Conservation (phyloP, 805 yeast genomes). For the Candida hungchunana region DNA sequence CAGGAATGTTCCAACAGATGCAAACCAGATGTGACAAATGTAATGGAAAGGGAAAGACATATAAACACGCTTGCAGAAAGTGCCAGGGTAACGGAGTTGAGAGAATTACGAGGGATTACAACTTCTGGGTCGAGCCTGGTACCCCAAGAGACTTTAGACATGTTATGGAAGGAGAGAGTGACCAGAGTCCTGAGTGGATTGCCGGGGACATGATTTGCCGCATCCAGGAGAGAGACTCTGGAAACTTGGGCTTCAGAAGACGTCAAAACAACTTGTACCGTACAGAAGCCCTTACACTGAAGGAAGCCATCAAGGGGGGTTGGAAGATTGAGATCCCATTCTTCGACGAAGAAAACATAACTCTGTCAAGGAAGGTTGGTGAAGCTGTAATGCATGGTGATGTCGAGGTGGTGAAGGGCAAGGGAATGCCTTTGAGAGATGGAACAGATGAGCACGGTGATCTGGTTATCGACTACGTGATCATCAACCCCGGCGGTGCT, state of each 20-base stretch:
- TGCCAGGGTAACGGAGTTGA: constrained; percentile 73
- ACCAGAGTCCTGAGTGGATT: constrained; percentile 73
- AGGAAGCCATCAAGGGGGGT: constrained; percentile 74
- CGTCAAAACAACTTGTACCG: constrained; percentile 70
- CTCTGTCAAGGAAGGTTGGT: constrained; percentile 46
- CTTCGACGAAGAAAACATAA: constrained; percentile 55
- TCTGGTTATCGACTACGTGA: constrained; percentile 44
- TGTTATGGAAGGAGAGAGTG: constrained; percentile 71
- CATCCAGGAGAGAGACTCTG: constrained; percentile 47
- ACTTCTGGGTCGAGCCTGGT: constrained; percentile 67
- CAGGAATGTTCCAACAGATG: constrained; percentile 85
- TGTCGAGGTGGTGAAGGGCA: constrained; percentile 63
- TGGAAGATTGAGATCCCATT: constrained; percentile 71
- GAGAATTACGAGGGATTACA: constrained; percentile 51
- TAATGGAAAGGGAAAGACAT: constrained; percentile 68
- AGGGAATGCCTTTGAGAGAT: constrained; percentile 76
- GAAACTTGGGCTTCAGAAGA: constrained; percentile 82
- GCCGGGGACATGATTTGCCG: constrained; percentile 77
- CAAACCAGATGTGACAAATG: constrained; percentile 79
- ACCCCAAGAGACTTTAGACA: constrained; percentile 54
- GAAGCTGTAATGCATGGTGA: constrained; percentile 58
- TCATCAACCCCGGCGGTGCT: constrained; percentile 41
- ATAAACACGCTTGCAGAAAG: constrained; percentile 56
- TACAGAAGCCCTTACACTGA: constrained; percentile 67
- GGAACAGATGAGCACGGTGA: constrained; percentile 52